These are phyloP conservation scores for Mimosa pudica DNA, from an alignment of 306 rosid species.

Conservation along the genomic window DNA sequence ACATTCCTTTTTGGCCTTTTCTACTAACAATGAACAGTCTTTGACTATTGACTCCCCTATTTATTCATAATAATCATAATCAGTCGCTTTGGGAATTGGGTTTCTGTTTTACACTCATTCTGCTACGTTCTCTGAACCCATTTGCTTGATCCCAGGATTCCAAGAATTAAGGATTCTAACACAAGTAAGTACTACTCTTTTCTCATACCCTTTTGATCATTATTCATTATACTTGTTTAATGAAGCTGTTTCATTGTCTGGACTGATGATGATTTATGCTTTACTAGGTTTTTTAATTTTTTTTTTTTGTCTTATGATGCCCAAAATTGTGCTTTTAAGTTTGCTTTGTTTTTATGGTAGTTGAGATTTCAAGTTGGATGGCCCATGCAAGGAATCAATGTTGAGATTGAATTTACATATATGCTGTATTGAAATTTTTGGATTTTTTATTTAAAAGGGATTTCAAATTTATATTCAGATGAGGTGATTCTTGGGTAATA, in stretches of 20 bases:
- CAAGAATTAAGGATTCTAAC: neutral
- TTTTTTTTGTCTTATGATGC: conserved; percentile 20
- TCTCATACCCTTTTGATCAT: neutral
- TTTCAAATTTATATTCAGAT: neutral
- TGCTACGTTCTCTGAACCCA: neutral
- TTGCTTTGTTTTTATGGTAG: conserved; percentile 8
- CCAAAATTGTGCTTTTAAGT: conserved; percentile 2
- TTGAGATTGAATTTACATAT: conserved; percentile 1
- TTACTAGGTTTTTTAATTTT: conserved; percentile 24
- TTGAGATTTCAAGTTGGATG: conserved; percentile 7
- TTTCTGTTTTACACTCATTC: neutral
- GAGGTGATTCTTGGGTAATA: neutral
- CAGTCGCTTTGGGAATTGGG: neutral
- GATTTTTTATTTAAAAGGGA: conserved; percentile 2
- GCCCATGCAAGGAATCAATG: neutral
- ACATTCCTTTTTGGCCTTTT: neutral
- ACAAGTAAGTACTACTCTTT: conserved; percentile 28
- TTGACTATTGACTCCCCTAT: neutral
- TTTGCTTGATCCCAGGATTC: neutral
- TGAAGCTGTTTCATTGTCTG: neutral
- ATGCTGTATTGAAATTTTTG: conserved; percentile 21
- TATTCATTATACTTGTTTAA: neutral
- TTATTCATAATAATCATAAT: neutral
- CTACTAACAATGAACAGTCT: neutral
- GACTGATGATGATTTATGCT: conserved; percentile 27